phyloP scores from a whole-genome alignment of 495 filamentous ascomycete species.

The Xylaria bambusicola region DNA sequence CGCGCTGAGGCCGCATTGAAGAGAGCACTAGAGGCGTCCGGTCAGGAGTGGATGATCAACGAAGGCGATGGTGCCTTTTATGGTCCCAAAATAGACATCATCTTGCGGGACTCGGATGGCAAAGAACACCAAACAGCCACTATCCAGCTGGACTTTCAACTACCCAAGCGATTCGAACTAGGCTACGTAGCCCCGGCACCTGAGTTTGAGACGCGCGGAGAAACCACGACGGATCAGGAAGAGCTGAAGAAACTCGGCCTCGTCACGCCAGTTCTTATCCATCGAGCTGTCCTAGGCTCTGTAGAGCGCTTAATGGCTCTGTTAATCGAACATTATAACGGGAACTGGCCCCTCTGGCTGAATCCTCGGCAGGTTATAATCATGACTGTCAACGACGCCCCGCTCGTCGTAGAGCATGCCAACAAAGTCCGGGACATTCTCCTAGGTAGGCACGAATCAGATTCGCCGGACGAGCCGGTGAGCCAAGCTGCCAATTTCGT shows the following conservation, averaged over 20 bases:
- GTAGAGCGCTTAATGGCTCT: slow-evolving; percentile 86
- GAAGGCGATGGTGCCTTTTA: slow-evolving; percentile 92
- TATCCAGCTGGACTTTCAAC: slow-evolving; percentile 91
- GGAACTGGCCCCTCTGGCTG: slow-evolving; percentile 89
- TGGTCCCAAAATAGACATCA: slow-evolving; percentile 92
- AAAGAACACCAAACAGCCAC: slow-evolving; percentile 93
- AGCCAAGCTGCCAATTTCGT: slow-evolving; percentile 55
- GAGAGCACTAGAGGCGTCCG: slow-evolving; percentile 65
- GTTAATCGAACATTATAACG: slow-evolving; percentile 80
- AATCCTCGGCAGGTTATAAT: slow-evolving; percentile 81
- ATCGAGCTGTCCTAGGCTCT: slow-evolving; percentile 85
- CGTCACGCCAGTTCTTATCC: slow-evolving; percentile 80
- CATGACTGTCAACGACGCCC: slow-evolving; percentile 69
- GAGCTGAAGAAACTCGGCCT: slow-evolving; percentile 49
- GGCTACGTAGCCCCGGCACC: slow-evolving; percentile 78
- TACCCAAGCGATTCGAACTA: slow-evolving; percentile 79
- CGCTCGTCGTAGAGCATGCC: slow-evolving; percentile 60
- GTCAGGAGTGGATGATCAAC: slow-evolving; percentile 69
- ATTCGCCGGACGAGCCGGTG: slow-evolving; percentile 38
- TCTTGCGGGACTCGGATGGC: slow-evolving; percentile 77
- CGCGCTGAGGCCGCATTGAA: slow-evolving; percentile 74
- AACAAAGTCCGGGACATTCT: slow-evolving; percentile 46
- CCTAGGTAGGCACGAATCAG: slow-evolving; percentile 43
- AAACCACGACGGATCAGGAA: slow-evolving; percentile 44
- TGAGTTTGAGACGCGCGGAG: slow-evolving; percentile 60